Evolutionary conservation across 164 flowering plant genomes (phyloP), one percentile per base, ranked within the genome.

Genomic region (Euptelea pleiosperma): DNA sequence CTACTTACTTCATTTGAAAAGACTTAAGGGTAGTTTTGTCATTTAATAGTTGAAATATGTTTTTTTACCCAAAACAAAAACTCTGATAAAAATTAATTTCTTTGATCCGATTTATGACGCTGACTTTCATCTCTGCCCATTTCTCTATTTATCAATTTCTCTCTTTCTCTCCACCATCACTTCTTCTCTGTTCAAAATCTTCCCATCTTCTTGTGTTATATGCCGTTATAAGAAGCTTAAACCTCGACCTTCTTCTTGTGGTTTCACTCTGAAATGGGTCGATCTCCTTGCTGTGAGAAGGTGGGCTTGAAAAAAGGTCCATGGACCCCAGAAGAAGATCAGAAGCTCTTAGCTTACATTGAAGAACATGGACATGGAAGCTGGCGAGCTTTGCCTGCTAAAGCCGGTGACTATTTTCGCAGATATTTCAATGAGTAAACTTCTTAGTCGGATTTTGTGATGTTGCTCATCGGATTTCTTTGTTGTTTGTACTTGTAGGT

Each of bases 251-350:
- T 47, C 52, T 14, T 52, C 15, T 36, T 18, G 10, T 55, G 40
- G 33, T 24, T 61, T 24, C 18, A 7, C 22, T 12, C 36, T 19
- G 14, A 15, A 39, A 53, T 62, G 57, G 58, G 58, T 1, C 19
- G 58, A 24, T 52, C 66, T 26, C 59, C 59, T 12, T 55, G 59
- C 29, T 55, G 59, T 41, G 59, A 91, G 55, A 90, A 88, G 57
- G 85, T 86, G 2, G 98, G 98, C 0, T 63, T 91, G 76, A 91
- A 87, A 84, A 91, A 88, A 77, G 96, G 97, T 0, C 93, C 97
- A 26, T 91, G 97, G 97, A 91, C 97, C 2, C 96, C 97, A 6
- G 96, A 91, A 69, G 97, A 91, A 76, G 98, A 91, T 61, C 91
- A 88, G 60, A 91, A 88, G 63, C 96, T 91, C 60, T 71, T 91